Base-by-base conservation (phyloP, 1,284 basidiomycete species). In the Cryptococcus amylolentus region DNA sequence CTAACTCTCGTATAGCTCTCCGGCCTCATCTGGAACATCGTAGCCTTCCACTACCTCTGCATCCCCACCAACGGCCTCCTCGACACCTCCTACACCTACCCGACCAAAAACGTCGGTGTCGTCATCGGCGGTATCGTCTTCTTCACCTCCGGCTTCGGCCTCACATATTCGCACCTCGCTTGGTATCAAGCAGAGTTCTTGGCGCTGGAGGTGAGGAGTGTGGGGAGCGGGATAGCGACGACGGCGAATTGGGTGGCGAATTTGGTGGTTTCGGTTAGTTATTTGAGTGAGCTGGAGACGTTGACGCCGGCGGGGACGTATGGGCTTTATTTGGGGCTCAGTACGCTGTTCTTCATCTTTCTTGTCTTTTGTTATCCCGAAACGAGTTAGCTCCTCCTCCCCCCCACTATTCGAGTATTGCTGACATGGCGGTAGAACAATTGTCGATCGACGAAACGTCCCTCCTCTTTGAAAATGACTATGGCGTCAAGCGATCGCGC, bases 161-260 rank as follows among this genome's bases (percentile, higher is more conserved):
- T 65, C 16, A 66, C 70, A 38, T 66, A 72, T 31, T 67, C 68
- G 14, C 71, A 73, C 53, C 61, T 77, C 7, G 66, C 67, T 16
- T 77, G 75, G 73, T 70, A 69, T 51, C 61, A 63, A 45, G 60
- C 61, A 40, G 74, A 76, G 51, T 69, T 71, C 61, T 63, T 71
- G 43, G 59, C 67, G 6, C 67, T 72, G 26, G 67, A 75, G 54
- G 70, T 71, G 13, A 64, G 74, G 20, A 69, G 69, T 37, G 46
- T 66, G 9, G 74, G 73, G 16, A 54, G 54, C 2, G 61, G 55
- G 12, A 55, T 65, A 14, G 48, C 58, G 14, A 58, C 64, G 20
- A 60, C 53, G 31, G 49, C 57, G 12, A 60, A 51, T 40, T 68
- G 63, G 61, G 28, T 61, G 13, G 61, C 63, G 44, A 68, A 66